Base-by-base conservation (phyloP, 2,329 filamentous ascomycete species). In the Seiridium unicorne region DNA sequence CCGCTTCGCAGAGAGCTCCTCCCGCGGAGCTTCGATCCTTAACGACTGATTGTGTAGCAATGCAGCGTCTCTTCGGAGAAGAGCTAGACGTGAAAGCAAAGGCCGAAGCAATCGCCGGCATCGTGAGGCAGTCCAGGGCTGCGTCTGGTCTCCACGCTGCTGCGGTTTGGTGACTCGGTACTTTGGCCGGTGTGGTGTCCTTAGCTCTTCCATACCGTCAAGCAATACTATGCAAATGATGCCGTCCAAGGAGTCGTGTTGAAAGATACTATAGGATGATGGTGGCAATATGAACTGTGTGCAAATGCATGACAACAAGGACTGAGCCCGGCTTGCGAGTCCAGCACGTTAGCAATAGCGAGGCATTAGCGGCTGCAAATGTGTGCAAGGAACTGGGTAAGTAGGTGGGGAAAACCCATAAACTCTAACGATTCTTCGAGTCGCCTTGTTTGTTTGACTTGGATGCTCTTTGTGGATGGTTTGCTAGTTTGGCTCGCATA, bases 51-150 rank as follows among this genome's bases (percentile, higher is more conserved):
- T 53, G 34, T 65, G 57, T 26, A 65, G 62, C 35, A 62, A 60
- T 46, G 64, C 58, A 13, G 68, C 58, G 4, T 74, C 72, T 59
- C 73, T 78, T 32, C 71, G 72, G 3, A 80, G 65, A 42, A 76
- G 73, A 62, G 73, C 69, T 42, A 80, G 73, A 49, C 77, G 71
- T 10, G 78, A 79, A 35, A 76, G 71, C 58, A 80, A 64, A 6
- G 77, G 75, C 38, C 78, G 75, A 40, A 80, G 70, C 47, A 80
- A 65, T 31, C 77, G 74, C 57, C 79, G 72, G 57, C 78, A 80
- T 60, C 77, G 73, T 40, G 76, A 71, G 31, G 77, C 68, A 9
- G 77, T 80, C 78, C 78, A 76, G n/a, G 68, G 64, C 13, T 68
- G 63, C 51, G 63, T 59, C 34, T 58, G 42, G 13, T 66, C 64